A percentile compares a stretch with the other conserved stretches of the same genome.
Conservation (phyloP, 2,329 filamentous ascomycete genomes). For the Rhynchosporium graminicola region DNA sequence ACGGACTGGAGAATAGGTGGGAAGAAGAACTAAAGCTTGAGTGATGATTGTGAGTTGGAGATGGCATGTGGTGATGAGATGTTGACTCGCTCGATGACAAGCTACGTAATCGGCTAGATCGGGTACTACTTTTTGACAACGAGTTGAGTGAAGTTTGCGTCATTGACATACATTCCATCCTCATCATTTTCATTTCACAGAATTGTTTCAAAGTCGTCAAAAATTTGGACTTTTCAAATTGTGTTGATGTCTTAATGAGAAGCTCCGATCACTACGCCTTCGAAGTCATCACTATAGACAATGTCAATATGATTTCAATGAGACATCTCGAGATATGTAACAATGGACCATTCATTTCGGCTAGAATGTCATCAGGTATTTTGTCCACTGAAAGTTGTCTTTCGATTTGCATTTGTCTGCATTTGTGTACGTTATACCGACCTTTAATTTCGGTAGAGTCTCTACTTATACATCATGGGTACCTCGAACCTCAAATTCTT, state of each 20-base stretch:
- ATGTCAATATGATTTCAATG: no score
- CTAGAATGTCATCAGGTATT: no score
- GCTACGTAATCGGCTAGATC: neutral
- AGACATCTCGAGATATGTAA: no score
- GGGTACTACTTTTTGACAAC: neutral
- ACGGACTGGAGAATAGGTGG: neutral
- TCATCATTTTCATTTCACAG: no score
- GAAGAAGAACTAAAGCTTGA: neutral
- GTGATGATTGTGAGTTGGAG: neutral
- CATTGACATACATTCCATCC: neutral
- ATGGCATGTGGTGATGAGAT: neutral
- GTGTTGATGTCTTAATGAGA: no score
- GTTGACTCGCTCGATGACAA: neutral
- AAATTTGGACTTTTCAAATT: no score
- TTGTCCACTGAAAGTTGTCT: no score
- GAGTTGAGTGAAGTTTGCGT: neutral
- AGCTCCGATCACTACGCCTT: no score
- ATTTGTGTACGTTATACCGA: neutral
- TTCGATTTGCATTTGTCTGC: neutral
- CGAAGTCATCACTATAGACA: no score
- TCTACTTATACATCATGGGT: neutral
- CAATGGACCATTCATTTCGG: no score
- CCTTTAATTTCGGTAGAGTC: neutral
- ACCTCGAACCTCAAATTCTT: neutral
- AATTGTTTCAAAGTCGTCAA: no score